These are phyloP conservation scores for Nowakowskiella sp. DNA, from an alignment of 192 early-diverging fungal species.

Conservation along the genomic window DNA sequence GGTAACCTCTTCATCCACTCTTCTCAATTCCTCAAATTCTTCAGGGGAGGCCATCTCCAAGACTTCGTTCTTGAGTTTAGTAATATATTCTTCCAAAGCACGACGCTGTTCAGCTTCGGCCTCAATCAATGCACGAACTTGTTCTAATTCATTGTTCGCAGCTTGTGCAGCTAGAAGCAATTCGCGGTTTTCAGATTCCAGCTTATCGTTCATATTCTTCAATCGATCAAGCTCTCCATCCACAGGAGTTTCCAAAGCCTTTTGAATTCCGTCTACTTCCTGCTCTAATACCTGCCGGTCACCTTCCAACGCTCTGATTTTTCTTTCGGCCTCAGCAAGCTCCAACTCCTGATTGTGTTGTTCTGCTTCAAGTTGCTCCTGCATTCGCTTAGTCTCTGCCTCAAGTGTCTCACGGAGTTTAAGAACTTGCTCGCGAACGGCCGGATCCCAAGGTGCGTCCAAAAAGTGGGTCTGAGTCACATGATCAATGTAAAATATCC, in stretches of 20 bases:
- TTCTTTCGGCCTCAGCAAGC: neutral
- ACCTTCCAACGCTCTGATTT: neutral
- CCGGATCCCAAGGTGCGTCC: slow-evolving; percentile 24
- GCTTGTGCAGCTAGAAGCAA: slow-evolving; percentile 14
- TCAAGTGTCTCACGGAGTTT: slow-evolving; percentile 7
- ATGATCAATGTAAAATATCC: slow-evolving; percentile 27
- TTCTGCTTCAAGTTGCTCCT: neutral
- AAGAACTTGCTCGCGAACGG: slow-evolving; percentile 11
- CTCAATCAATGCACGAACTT: slow-evolving; percentile 24
- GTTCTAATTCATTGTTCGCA: slow-evolving; percentile 6
- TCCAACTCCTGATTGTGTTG: neutral
- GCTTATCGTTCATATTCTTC: slow-evolving; percentile 9
- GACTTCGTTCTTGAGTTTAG: slow-evolving; percentile 26
- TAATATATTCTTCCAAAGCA: slow-evolving; percentile 23
- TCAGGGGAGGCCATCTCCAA: slow-evolving; percentile 10
- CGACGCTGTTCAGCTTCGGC: slow-evolving; percentile 16
- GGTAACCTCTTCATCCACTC: slow-evolving; percentile 15
- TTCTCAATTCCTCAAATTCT: slow-evolving; percentile 3
- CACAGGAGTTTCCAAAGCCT: slow-evolving; percentile 8
- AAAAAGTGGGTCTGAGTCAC: slow-evolving; percentile 21
- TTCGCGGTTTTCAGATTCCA: slow-evolving; percentile 2
- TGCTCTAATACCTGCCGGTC: slow-evolving; percentile 7
- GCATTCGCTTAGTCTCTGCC: neutral
- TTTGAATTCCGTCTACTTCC: slow-evolving; percentile 9
- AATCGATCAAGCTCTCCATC: slow-evolving; percentile 1